These are phyloP conservation scores for Pythium insidiosum DNA, from an alignment of 352 stramenopile genomes.

Conservation along the genomic window DNA sequence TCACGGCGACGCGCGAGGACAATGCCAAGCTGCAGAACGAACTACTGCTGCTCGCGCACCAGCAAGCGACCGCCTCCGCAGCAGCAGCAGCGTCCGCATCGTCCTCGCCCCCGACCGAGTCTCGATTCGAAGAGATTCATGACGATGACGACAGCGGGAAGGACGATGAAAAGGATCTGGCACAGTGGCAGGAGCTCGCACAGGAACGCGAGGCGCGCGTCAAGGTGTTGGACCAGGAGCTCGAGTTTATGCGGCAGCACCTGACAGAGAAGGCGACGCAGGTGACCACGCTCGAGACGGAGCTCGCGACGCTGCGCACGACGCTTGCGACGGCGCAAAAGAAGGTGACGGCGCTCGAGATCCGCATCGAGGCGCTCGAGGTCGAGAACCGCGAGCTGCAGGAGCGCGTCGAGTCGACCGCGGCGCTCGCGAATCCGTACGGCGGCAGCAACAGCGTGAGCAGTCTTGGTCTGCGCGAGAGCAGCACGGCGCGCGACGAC, in stretches of 20 bases:
- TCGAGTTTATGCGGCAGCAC: constrained; percentile 16
- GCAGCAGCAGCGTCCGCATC: no score
- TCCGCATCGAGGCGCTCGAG: constrained; percentile 26
- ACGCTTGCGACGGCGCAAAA: constrained; percentile 25
- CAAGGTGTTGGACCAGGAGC: constrained; percentile 20
- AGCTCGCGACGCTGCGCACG: constrained; percentile 15
- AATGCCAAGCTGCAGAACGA: constrained; percentile 34
- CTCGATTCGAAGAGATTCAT: no score
- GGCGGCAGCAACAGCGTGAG: no score
- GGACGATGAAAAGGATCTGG: constrained; percentile 16
- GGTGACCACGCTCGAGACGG: constrained; percentile 13
- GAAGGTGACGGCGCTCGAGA: constrained; percentile 26
- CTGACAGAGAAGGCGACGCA: constrained; percentile 13
- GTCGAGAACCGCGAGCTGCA: constrained; percentile 10
- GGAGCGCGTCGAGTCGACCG: constrained; percentile 17
- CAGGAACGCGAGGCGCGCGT: constrained; percentile 13
- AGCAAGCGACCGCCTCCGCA: no score
- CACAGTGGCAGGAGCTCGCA: constrained; percentile 12
- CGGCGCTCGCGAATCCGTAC: no score
- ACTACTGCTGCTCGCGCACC: constrained; percentile 16
- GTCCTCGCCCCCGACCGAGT: no score
- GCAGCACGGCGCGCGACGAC: constrained; percentile 13
- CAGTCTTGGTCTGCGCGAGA: no score
- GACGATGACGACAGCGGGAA: constrained; percentile 6
- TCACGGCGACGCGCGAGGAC: constrained; percentile 35